Evolutionary conservation across 73 alveolate species (phyloP), one percentile per base, ranked within the genome.

Genomic region (Paramecium biaurelia): DNA sequence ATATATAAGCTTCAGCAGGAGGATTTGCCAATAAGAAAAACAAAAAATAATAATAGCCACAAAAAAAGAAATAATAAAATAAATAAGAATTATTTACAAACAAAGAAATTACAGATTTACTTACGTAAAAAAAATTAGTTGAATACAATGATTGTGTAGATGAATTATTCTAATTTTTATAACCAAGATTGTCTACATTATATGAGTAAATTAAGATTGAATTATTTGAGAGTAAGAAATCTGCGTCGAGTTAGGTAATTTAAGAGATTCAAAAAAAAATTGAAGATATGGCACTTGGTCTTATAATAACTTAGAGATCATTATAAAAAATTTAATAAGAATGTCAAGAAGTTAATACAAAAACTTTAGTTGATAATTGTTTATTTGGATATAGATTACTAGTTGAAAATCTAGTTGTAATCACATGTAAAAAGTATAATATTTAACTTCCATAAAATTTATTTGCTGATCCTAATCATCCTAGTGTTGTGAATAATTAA

Each of bases 1-100:
- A 79, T 24, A 79, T 79, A 32, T 34, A 79, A 45, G 90, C 90
- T 14, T 79, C 90, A 20, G 90, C 90, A 42, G 90, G 90, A 11
- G 90, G 90, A 20, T 43, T 79, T 79, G 23, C 90, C 2, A 79
- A 79, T 8, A 72, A 72, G 24, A 34, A 72, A 38, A 12, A 12
- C 7, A 79, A 79, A 20, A 38, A 79, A 18, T 0, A 79, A 47
- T 26, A 79, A 79, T 43, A 41, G 7, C 24, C 23, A 18, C 24
- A 79, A 79, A 43, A 79, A 24, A 43, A 38, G 70, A 79, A 79
- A 79, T 24, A n/a, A 34, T 74, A 74, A 20, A 21, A 70, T 23
- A 35, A 74, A 47, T 14, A 79, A 24, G 90, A 79, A 42, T 24
- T 79, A 24, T 79, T 79, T 34, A 79, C 41, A 9, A 38, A 79